Base-by-base conservation (phyloP, 257 asterid genomes). In the Gentiana macrophylla region DNA sequence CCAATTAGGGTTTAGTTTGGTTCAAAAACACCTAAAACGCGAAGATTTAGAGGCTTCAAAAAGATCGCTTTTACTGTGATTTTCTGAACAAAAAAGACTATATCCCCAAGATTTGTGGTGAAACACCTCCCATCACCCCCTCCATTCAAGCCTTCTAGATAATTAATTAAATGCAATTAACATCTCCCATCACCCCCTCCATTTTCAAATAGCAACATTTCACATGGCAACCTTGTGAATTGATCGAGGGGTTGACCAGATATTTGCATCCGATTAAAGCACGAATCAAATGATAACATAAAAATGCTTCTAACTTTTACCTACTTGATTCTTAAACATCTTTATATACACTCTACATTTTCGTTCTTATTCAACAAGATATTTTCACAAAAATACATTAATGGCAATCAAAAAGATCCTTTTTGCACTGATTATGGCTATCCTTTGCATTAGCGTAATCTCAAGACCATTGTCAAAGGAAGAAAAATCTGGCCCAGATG, bases 391-490 rank as follows among this genome's bases (percentile, higher is more conserved):
- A 9, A 35, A 35, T 10, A 1, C 35, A 53, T 37, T 24, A 50
- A 74, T 74, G 80, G 64, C 46, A 41, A 41, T 49, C 8, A 52
- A 62, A 43, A 67, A 61, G 59, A 67, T 45, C 50, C 37, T 70
- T 2, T 4, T 41, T 34, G 11, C 58, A 5, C 15, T 69, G 48
- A 44, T 70, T 32, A 45, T 64, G 8, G 59, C 53, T 13, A 55
- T 64, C 38, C 47, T 74, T 4, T 55, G 12, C 49, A 51, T 13
- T 61, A 8, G 53, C 58, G 41, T 50, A 36, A 32, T 12, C 6
- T 61, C 61, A 11, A 57, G 68, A 56, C 48, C 53, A 32, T 57
- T 63, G 0, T 4, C 66, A 12, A 43, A 1, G 60, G 64, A 56
- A 32, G 53, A 48, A 52, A 49, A 45, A 24, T 0, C 53, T 8